Evolutionary conservation across 306 rosid genomes (phyloP).

Genomic region (Sicyos edulis): DNA sequence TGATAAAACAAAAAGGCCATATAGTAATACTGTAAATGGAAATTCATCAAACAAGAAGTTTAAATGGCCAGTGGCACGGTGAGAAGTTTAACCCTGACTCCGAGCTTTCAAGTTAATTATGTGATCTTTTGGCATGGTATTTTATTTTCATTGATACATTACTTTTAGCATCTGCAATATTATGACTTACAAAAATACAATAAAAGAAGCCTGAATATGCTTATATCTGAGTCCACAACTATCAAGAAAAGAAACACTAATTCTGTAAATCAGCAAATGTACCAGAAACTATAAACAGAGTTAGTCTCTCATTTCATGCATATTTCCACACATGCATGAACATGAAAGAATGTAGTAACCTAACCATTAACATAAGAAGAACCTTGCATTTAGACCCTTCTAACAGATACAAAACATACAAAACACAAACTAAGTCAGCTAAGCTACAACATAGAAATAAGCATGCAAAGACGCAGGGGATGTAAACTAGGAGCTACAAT

Average conservation of each 20-base stretch:
- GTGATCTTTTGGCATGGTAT: neutral
- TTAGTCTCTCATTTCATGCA: neutral
- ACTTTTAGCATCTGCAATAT: neutral
- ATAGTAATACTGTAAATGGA: neutral
- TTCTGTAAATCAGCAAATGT: neutral
- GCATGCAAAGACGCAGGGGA: constrained; percentile 11
- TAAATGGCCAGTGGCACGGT: neutral
- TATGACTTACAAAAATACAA: neutral
- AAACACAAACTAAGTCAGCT: neutral
- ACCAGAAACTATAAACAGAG: neutral
- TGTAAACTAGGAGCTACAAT: neutral
- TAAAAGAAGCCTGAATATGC: neutral
- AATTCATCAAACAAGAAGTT: neutral
- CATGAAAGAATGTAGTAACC: neutral
- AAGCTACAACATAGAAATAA: neutral
- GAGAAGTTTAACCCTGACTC: neutral
- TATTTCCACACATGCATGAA: neutral
- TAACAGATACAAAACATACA: neutral
- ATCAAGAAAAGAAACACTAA: neutral
- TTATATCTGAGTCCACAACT: neutral
- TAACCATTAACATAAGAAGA: neutral
- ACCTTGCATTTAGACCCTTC: neutral
- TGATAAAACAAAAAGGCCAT: neutral
- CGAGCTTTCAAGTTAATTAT: neutral
- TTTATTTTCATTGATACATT: neutral